phyloP scores from a whole-genome alignment of 768 basidiomycete genomes.

The Tephrocybe sp. region DNA sequence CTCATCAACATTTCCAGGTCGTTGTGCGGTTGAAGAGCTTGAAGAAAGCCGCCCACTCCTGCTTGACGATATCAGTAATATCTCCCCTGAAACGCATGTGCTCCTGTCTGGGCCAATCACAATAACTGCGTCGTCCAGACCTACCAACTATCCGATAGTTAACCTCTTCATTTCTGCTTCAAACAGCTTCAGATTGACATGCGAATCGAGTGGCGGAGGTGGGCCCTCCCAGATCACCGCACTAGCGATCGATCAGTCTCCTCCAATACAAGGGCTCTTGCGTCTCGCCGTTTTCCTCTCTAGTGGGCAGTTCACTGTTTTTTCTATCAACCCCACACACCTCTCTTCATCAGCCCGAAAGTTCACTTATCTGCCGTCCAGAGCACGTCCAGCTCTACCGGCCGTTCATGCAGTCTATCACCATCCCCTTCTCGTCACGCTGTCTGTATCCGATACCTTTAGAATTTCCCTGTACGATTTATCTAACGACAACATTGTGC shows the following conservation, averaged over 20 bases:
- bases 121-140: conserved; percentile 53
- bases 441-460: conserved; percentile 71
- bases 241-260: conserved; percentile 76
- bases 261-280: conserved; percentile 39
- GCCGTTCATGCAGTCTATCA: conserved; percentile 73
- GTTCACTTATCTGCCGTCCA: conserved; percentile 48
- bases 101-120: conserved; percentile 61
- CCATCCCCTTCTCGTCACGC: conserved; percentile 73
- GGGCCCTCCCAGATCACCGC: conserved; percentile 51
- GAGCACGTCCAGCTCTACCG: conserved; percentile 36
- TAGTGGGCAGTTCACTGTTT: conserved; percentile 66
- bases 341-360: conserved; percentile 42
- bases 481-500: conserved; percentile 47
- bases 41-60: conserved; percentile 13
- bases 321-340: conserved; percentile 48
- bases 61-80: neutral
- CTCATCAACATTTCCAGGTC: conserved; percentile 43
- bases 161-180: conserved; percentile 34
- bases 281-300: conserved; percentile 64
- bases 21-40: conserved; percentile 52
- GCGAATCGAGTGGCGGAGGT: conserved; percentile 34
- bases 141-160: conserved; percentile 34
- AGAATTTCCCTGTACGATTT: conserved; percentile 74
- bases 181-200: conserved; percentile 40
- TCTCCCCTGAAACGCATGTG: conserved; percentile 36